These are phyloP conservation scores for Coemansia sp. DNA, from an alignment of 192 early-diverging fungal genomes.

Conservation along the genomic window DNA sequence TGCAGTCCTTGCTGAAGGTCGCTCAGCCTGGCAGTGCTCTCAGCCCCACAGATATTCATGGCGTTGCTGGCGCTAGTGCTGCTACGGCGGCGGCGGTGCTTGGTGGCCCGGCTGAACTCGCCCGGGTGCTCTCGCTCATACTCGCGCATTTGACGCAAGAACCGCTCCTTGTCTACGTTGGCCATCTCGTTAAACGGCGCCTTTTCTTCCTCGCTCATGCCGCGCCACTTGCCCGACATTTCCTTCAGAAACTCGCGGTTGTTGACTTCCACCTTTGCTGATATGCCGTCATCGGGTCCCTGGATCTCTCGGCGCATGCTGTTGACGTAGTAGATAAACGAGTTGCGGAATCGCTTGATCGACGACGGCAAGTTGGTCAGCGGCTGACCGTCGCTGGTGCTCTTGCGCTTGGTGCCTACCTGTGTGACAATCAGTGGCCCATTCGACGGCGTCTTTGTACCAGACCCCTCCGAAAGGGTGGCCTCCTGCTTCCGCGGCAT, in stretches of 20 bases:
- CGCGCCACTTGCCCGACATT: slow-evolving; percentile 47
- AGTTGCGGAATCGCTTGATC: slow-evolving; percentile 54
- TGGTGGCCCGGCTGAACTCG: slow-evolving; percentile 16
- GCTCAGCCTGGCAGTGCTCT: background rate
- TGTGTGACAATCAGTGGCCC: slow-evolving; percentile 33
- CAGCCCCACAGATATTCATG: slow-evolving; percentile 1
- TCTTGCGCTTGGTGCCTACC: slow-evolving; percentile 49
- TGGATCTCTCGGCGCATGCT: slow-evolving; percentile 27
- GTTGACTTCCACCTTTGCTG: slow-evolving; percentile 31
- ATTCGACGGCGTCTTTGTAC: slow-evolving; percentile 8
- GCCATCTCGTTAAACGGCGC: slow-evolving; percentile 36
- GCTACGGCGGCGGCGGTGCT: slow-evolving; percentile 29
- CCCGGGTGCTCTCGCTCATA: slow-evolving; percentile 40
- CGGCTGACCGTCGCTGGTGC: slow-evolving; percentile 37
- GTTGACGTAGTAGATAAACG: slow-evolving; percentile 53
- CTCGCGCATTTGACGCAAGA: slow-evolving; percentile 36
- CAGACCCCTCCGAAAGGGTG: background rate
- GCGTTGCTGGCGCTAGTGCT: slow-evolving; percentile 21
- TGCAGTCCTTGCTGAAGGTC: background rate
- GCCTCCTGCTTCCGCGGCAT: background rate
- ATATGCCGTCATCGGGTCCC: slow-evolving; percentile 13
- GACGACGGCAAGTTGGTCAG: slow-evolving; percentile 39
- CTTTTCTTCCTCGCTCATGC: slow-evolving; percentile 42
- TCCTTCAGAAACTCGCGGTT: slow-evolving; percentile 48
- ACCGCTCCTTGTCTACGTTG: slow-evolving; percentile 47